Evolutionary conservation across 306 rosid species (phyloP), one percentile per base, ranked within the genome.

Genomic region (Psophocarpus tetragonolobus): DNA sequence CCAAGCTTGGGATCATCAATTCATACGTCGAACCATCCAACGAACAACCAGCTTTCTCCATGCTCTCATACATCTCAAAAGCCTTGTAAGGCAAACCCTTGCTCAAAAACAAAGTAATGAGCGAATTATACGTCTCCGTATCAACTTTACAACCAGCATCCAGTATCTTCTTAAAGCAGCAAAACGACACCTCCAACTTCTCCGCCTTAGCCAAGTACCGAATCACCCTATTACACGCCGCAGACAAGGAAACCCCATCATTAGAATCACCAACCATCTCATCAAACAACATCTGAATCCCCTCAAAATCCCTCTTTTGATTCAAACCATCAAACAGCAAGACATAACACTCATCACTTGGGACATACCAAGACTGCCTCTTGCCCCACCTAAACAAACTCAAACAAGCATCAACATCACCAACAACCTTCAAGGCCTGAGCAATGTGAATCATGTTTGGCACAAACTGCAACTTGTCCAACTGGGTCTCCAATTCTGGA

Each of bases 61-160:
- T 91, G 85, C 88, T 87, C 86, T 91, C 98, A 68, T 94, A 94
- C 79, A 94, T 85, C 88, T 92, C 98, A 77, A 92, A 92, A 0
- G 95, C 95, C 89, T 94, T 94, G 67, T 90, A 94, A 68, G 97
- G 98, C 77, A 92, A 83, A 44, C 98, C 98, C 88, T 92, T 94
- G 73, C 82, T 92, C 82, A 92, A 64, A 91, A 94, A 92, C 84
- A 92, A 74, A 24, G 90, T 84, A 70, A 94, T 84, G 45, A 94
- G 97, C 0, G 93, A 91, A 83, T 94, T 94, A 73, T 88, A 94
- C 0, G 98, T 89, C 48, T 87, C 89, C 0, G 90, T 85, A 62
- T 92, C 98, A 61, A 94, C 81, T 57, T 84, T 79, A 44, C 74
- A 82, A 80, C 97, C 92, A 0, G 88, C 79, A 74, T 92, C 95